Base-by-base conservation (phyloP, 2,329 filamentous ascomycete genomes). In the Dichotomopilus funicola region DNA sequence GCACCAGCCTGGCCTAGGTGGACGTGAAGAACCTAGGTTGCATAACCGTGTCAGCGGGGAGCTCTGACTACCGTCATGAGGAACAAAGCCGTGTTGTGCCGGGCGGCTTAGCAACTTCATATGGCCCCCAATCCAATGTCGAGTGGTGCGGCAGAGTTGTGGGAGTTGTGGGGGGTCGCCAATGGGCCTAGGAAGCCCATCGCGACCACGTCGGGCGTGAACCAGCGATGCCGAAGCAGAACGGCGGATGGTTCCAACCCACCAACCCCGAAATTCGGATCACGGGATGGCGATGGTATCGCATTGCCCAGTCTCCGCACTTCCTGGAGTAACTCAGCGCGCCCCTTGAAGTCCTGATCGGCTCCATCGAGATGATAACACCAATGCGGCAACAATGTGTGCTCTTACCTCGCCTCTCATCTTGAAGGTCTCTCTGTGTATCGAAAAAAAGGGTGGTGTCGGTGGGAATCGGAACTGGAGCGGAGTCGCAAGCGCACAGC, bases 1-100 rank as follows among this genome's bases (percentile, higher is more conserved):
- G 78, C 82, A 74, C 85, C 85, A 75, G 85, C 85, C 78, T 88
- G 81, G 71, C 81, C 81, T 66, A 83, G 71, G 70, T 84, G 81
- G 69, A 84, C 73, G 73, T 84, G 81, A 73, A 83, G 76, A 72
- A 84, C 78, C 81, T 83, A 60, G 19, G 53, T 54, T 54, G 34
- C 37, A 38, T 48, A 55, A 47, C 27, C 13, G 35, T 36, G 51
- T 59, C 44, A 60, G 61, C 37, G 44, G 51, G n/a, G 13, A 12
- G 37, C 31, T 45, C 42, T 19, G 45, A 42, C 8, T 7, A 44
- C 46, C 10, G 13, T 51, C 6, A 34, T 36, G 36, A 34, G 41
- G 31, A 36, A 33, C 10, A 38, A 33, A 38, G 49, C 42, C 19
- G 19, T 27, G 19, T 27, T 3, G 19, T 27, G 19, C 19, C 19